Base-by-base conservation (phyloP, 768 basidiomycete species). In the Mycena metata region DNA sequence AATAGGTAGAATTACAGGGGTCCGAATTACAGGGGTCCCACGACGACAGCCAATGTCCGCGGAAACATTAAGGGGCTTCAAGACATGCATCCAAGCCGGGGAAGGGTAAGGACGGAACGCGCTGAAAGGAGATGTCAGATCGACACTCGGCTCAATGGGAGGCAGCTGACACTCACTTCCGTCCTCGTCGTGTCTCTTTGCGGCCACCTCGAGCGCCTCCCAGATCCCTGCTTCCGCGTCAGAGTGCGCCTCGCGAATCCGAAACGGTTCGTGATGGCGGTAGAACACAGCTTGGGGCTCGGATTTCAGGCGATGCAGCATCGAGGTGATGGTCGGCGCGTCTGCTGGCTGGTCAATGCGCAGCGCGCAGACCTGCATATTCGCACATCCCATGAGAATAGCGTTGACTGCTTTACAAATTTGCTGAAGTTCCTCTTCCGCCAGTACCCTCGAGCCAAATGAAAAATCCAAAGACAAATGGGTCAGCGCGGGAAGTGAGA, bases 211-310 rank as follows among this genome's bases (percentile, higher is more conserved):
- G 26, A 81, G 73, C 13, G 71, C 72, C 39, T 62, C 76, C 83
- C 83, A 83, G 16, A 83, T 76, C 26, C 69, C 64, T 17, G 57
- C 72, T 60, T 83, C 81, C 24, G 75, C 70, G 24, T 60, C 52
- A 3, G 81, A 79, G 67, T 82, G 80, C n/a, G 82, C 81, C 59
- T 81, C 79, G 33, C 78, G 76, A 45, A 79, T 77, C 30, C 78
- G 75, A 66, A 83, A 84, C 19, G 82, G 80, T 56, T 83, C 81
- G 36, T 72, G 76, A 66, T 82, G 79, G 57, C 76, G 73, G 23
- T 79, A 76, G 70, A 83, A 81, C 10, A 83, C 79, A 41, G 83
- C 75, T 26, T 82, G 75, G 15, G 79, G 75, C 65, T 83, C 80
- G 39, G 72, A 74, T 26, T 60, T 71, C 12, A 66, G 61, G 13